A percentile compares a stretch with the other conserved stretches of the same genome.
Conservation (phyloP, 2,329 filamentous ascomycete genomes). For the Neospermospora avenae region DNA sequence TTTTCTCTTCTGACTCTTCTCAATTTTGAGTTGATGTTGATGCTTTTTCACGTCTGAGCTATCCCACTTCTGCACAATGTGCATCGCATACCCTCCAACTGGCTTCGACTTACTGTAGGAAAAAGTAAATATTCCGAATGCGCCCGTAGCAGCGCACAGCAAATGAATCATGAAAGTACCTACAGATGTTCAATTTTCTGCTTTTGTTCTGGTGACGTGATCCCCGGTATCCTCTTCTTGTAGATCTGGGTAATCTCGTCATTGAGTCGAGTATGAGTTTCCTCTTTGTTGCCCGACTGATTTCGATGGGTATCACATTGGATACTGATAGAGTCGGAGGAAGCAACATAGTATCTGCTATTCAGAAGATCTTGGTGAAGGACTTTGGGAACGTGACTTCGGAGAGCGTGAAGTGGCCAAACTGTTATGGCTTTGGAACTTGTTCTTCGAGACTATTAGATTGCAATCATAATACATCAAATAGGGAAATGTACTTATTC, state of each 20-base stretch:
- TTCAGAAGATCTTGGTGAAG: constrained; percentile 27
- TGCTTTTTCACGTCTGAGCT: background rate
- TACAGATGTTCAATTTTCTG: constrained; percentile 46
- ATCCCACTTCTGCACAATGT: background rate
- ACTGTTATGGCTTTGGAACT: constrained; percentile 34
- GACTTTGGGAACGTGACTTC: constrained; percentile 27
- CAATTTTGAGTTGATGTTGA: background rate
- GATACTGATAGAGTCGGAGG: constrained; percentile 32
- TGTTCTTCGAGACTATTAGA: constrained; percentile 27
- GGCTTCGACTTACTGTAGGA: background rate
- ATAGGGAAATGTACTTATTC: constrained; percentile 32
- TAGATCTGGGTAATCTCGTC: constrained; percentile 32
- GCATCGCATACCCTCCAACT: background rate
- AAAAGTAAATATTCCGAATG: background rate
- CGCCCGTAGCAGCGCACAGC: background rate
- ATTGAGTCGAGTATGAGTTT: constrained; percentile 28
- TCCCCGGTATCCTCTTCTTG: constrained; percentile 30
- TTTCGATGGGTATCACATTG: constrained; percentile 31
- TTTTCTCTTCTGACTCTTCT: background rate
- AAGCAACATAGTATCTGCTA: constrained; percentile 31
- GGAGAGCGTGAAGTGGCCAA: constrained; percentile 30
- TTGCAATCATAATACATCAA: background rate
- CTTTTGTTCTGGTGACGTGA: constrained; percentile 47
- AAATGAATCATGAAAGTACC: constrained; percentile 12
- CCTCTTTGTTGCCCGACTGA: constrained; percentile 30